Percentiles rank a stretch among this genome's conserved stretches.
These are phyloP conservation scores for Aspergillus spinulosporus DNA, from an alignment of 2,329 filamentous ascomycete genomes.

Conservation along the genomic window DNA sequence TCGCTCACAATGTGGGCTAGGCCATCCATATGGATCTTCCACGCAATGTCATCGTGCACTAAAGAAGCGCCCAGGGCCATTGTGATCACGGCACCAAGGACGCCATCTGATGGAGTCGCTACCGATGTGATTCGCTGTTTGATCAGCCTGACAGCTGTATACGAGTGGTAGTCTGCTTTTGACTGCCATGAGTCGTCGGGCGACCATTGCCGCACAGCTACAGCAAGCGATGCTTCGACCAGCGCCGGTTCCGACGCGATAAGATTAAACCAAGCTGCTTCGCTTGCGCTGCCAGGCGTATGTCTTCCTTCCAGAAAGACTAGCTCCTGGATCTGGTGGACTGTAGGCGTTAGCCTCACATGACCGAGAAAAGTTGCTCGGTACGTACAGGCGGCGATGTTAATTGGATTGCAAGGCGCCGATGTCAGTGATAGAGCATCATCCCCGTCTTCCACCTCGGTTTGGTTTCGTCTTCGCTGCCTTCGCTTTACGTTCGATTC, in stretches of 20 bases:
- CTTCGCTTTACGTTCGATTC: not conserved
- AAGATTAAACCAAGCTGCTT: constrained; percentile 9
- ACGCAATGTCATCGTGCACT: not conserved
- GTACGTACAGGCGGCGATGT: not conserved
- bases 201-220: constrained; percentile 9
- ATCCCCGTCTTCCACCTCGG: not conserved
- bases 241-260: constrained; percentile 10
- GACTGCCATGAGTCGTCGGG: constrained; percentile 5
- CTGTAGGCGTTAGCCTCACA: not conserved
- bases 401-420: not conserved
- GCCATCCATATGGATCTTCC: constrained; percentile 10
- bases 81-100: constrained; percentile 2
- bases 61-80: constrained; percentile 11
- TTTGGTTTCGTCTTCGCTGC: no score
- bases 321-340: not conserved
- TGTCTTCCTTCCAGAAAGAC: constrained; percentile 2
- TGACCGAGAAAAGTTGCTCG: not conserved
- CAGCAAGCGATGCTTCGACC: constrained; percentile 8
- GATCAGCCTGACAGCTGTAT: constrained; percentile 4
- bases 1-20: constrained; percentile 3
- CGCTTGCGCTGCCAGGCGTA: not conserved
- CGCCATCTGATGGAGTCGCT: not conserved
- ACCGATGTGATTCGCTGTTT: constrained; percentile 2
- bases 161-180: not conserved
- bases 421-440: not conserved